Evolutionary conservation across 805 yeast species (phyloP).

Genomic region (Zygosaccharomyces bailii): DNA sequence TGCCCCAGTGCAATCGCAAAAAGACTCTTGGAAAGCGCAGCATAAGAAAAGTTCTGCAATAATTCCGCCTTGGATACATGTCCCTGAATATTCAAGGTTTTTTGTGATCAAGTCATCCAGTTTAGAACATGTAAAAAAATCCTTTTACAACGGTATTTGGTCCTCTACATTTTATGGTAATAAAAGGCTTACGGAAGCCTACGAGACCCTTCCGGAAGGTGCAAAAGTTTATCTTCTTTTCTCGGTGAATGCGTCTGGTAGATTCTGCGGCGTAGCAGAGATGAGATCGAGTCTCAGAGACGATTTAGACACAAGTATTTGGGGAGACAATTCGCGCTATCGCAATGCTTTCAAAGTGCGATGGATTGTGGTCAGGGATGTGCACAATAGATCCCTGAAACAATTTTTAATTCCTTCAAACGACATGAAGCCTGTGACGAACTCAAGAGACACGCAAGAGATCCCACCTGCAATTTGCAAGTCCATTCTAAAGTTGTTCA

Average conservation of each 20-base stretch:
- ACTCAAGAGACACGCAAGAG: constrained; percentile 62
- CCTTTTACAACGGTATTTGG: constrained; percentile 52
- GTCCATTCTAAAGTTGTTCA: constrained; percentile 46
- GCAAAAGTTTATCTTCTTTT: constrained; percentile 48
- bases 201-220: constrained; percentile 13
- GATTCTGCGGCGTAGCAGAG: constrained; percentile 56
- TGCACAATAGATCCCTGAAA: constrained; percentile 47
- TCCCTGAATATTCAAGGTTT: constrained; percentile 37
- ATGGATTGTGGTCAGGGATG: constrained; percentile 51
- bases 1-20: not conserved
- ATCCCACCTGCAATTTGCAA: constrained; percentile 48
- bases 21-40: not conserved
- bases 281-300: constrained; percentile 40
- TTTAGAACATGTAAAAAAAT: constrained; percentile 46
- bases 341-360: constrained; percentile 51
- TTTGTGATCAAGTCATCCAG: constrained; percentile 57
- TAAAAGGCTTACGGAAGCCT: constrained; percentile 48
- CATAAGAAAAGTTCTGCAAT: constrained; percentile 17
- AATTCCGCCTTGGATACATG: constrained; percentile 27
- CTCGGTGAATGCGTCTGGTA: constrained; percentile 56
- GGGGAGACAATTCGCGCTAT: constrained; percentile 49
- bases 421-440: constrained; percentile 50
- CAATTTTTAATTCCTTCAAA: constrained; percentile 45
- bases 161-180: constrained; percentile 58
- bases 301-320: constrained; percentile 39